These are phyloP conservation scores for Plasmopara muralis DNA, from an alignment of 352 stramenopile species.

Conservation along the genomic window DNA sequence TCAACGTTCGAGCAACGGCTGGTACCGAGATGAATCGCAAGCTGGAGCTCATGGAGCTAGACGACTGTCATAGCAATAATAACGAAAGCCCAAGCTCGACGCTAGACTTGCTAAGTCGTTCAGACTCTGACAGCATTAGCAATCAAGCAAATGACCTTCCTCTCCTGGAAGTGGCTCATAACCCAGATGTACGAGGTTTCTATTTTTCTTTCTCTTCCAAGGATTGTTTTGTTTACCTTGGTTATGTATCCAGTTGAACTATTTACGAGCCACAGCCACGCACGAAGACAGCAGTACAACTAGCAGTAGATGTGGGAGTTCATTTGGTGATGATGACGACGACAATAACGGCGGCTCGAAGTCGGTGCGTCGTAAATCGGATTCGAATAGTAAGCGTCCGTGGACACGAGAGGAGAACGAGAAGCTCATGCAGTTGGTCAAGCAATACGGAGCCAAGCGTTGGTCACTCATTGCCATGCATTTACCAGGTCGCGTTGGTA, in stretches of 20 bases:
- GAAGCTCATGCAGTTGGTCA: constrained; percentile 83
- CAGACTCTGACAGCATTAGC: constrained; percentile 7
- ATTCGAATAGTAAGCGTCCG: constrained; percentile 81
- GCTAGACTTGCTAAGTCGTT: constrained; percentile 4
- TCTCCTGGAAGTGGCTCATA: constrained; percentile 21
- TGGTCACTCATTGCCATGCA: constrained; percentile 89
- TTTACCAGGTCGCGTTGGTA: constrained; percentile 78
- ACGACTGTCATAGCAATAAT: constrained; percentile 6
- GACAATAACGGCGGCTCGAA: constrained; percentile 28
- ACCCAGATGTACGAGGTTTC: constrained; percentile 24
- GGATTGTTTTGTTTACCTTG: neutral
- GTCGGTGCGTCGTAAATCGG: constrained; percentile 39
- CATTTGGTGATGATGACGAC: constrained; percentile 67
- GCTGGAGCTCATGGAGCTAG: constrained; percentile 62
- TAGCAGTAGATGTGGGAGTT: constrained; percentile 34
- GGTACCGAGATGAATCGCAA: constrained; percentile 53
- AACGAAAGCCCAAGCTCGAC: constrained; percentile 1
- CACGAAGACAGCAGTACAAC: constrained; percentile 22
- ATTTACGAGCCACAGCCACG: constrained; percentile 20
- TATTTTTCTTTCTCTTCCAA: constrained; percentile 1
- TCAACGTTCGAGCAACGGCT: constrained; percentile 14
- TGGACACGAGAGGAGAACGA: constrained; percentile 87
- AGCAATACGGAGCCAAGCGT: constrained; percentile 84
- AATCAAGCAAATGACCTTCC: constrained; percentile 41
- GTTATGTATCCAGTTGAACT: constrained; percentile 21